Evolutionary conservation across 139 green algal species (phyloP).

Genomic region (Asterochloris sp.): DNA sequence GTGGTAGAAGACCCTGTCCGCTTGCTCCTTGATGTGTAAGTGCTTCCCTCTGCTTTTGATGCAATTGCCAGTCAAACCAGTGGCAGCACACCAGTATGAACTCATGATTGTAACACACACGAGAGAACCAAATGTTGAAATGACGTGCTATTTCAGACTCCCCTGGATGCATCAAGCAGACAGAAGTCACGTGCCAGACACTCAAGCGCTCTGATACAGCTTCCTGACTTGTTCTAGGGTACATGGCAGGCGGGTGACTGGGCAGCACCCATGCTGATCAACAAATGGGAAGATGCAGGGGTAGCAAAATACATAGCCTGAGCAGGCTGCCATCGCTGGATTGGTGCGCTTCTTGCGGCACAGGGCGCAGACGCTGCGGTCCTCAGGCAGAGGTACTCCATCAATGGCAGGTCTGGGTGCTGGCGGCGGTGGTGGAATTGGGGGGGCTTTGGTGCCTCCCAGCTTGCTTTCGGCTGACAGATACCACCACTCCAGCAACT

Average conservation of each 20-base stretch:
- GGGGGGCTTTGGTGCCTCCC: constrained; percentile 36
- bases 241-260: constrained; percentile 66
- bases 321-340: constrained; percentile 67
- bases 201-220: constrained; percentile 59
- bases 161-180: background rate
- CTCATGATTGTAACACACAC: background rate
- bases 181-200: background rate
- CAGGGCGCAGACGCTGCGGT: constrained; percentile 70
- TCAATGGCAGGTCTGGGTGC: constrained; percentile 25
- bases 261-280: constrained; percentile 55
- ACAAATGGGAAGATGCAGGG: constrained; percentile 76
- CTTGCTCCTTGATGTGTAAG: constrained; percentile 88
- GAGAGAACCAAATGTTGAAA: background rate
- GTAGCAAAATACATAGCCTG: constrained; percentile 94
- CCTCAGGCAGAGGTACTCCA: constrained; percentile 63
- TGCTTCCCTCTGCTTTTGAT: background rate
- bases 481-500: constrained; percentile 94
- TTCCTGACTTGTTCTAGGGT: constrained; percentile 70
- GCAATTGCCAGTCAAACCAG: background rate
- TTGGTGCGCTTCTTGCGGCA: constrained; percentile 71
- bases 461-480: constrained; percentile 74
- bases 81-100: background rate
- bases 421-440: constrained; percentile 55
- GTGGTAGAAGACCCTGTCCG: constrained; percentile 95
- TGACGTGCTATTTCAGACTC: background rate